phyloP scores from a whole-genome alignment of 495 filamentous ascomycete genomes.

The Penicillium maclennaniae region DNA sequence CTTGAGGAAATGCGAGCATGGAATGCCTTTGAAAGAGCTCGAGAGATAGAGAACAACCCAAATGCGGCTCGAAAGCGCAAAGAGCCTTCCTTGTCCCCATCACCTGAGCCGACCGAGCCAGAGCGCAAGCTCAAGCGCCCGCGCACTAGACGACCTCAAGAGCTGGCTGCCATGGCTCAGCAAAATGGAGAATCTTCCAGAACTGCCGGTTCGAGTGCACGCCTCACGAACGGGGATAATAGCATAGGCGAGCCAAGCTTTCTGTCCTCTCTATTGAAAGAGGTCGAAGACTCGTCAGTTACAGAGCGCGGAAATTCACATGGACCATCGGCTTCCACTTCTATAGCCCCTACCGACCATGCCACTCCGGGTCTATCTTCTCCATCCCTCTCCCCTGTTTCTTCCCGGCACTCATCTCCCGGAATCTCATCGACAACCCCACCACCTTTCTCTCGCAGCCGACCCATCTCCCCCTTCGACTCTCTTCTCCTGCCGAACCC shows the following conservation, averaged over 20 bases:
- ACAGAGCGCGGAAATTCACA: constrained; percentile 51
- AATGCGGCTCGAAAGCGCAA: constrained; percentile 66
- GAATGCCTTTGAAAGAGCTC: constrained; percentile 82
- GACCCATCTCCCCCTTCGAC: constrained; percentile 61
- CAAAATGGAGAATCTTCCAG: constrained; percentile 47
- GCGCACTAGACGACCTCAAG: constrained; percentile 57
- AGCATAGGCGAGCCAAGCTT: constrained; percentile 56
- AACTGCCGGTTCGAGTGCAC: constrained; percentile 30
- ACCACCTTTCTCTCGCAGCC: constrained; percentile 57
- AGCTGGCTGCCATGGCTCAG: constrained; percentile 40
- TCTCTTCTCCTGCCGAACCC: constrained; percentile 61
- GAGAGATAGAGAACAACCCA: constrained; percentile 58
- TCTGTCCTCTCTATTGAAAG: constrained; percentile 75
- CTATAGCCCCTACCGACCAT: constrained; percentile 42
- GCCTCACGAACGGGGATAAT: constrained; percentile 25
- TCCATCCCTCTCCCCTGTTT: constrained; percentile 66
- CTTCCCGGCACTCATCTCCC: constrained; percentile 65
- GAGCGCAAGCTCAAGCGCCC: constrained; percentile 82
- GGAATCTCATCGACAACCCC: constrained; percentile 69
- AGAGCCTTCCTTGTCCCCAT: constrained; percentile 70
- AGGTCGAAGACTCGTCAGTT: constrained; percentile 69
- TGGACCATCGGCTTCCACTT: constrained; percentile 42
- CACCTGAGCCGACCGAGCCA: constrained; percentile 56
- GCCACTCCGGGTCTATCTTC: constrained; percentile 59
- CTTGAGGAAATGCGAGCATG: constrained; percentile 79